Percentiles rank a stretch among this genome's conserved stretches.
These are phyloP conservation scores for Lactarius trivialis DNA, from an alignment of 768 basidiomycete genomes.

Conservation along the genomic window DNA sequence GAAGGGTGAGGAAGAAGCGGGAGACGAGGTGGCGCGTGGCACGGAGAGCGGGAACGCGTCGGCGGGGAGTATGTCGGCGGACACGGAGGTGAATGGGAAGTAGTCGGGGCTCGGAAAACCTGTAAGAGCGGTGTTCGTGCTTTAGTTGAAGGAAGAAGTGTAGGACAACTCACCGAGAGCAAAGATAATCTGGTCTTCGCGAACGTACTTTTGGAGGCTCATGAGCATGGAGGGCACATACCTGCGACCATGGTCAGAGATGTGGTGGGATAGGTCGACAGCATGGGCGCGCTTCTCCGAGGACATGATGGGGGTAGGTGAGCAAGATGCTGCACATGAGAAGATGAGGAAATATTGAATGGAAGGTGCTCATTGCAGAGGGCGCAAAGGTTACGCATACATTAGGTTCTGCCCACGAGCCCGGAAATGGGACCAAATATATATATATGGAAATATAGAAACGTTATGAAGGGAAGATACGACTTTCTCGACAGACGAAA, in stretches of 20 bases:
- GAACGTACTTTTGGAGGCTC: constrained; percentile 51
- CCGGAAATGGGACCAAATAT: too few relatives aligned
- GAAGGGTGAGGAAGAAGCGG: constrained; percentile 23
- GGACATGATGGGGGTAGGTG: constrained; percentile 23
- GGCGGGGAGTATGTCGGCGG: constrained; percentile 44
- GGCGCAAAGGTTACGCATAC: too few relatives aligned
- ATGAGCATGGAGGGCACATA: constrained; percentile 56
- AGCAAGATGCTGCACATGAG: neutral
- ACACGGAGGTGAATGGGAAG: constrained; percentile 63
- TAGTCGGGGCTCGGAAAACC: constrained; percentile 61
- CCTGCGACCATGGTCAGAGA: constrained; percentile 46
- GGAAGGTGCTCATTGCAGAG: too few relatives aligned
- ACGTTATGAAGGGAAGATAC: too few relatives aligned
- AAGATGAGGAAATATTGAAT: neutral
- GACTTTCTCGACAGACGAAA: too few relatives aligned
- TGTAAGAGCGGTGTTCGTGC: constrained; percentile 24
- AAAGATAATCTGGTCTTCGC: constrained; percentile 49
- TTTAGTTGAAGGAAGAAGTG: neutral
- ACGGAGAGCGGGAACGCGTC: constrained; percentile 43
- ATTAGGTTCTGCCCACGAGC: too few relatives aligned
- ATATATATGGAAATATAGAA: too few relatives aligned
- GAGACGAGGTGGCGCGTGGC: neutral
- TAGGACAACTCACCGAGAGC: constrained; percentile 50
- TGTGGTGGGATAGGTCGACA: constrained; percentile 66
- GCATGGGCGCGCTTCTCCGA: constrained; percentile 39